These are phyloP conservation scores for Marchantia polymorpha DNA, from an alignment of 225 moss, liverwort and hornwort genomes.

Conservation along the genomic window DNA sequence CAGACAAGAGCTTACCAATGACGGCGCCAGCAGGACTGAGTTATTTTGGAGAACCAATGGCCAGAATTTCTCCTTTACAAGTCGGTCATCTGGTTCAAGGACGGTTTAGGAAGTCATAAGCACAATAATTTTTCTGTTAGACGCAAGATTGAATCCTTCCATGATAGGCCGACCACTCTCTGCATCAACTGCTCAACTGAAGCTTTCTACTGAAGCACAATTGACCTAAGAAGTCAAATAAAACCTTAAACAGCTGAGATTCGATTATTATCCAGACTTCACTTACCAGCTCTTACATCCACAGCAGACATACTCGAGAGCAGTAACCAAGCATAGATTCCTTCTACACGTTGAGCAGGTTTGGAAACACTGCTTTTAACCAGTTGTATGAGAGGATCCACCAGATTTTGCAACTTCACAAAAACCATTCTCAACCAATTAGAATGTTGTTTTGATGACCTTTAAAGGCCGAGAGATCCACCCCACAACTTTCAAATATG, in stretches of 20 bases:
- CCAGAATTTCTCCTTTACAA: slow-evolving; percentile 89
- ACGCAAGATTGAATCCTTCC: not conserved
- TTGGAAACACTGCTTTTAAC: slow-evolving; percentile 70
- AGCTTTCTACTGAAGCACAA: not conserved
- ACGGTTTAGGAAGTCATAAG: not conserved
- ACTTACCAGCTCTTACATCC: slow-evolving; percentile 72
- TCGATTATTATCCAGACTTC: not conserved
- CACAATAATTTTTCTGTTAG: not conserved
- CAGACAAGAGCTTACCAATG: slow-evolving; percentile 44
- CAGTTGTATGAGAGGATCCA: slow-evolving; percentile 72
- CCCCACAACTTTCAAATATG: too few relatives aligned
- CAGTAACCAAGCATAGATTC: slow-evolving; percentile 74
- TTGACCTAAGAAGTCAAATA: not conserved
- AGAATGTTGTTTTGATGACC: too few relatives aligned
- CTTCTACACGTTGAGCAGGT: slow-evolving; percentile 83
- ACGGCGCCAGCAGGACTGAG: slow-evolving; percentile 61
- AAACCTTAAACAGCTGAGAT: not conserved
- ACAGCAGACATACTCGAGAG: slow-evolving; percentile 71
- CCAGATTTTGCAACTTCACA: slow-evolving; percentile 62
- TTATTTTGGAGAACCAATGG: slow-evolving; percentile 61
- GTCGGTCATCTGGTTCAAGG: slow-evolving; percentile 64
- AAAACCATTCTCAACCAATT: not conserved
- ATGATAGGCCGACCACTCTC: not conserved
- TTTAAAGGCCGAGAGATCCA: too few relatives aligned
- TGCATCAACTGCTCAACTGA: not conserved